Evolutionary conservation across 805 yeast genomes (phyloP), one percentile per base, ranked within the genome.

Genomic region (Yarrowia keelungensis): DNA sequence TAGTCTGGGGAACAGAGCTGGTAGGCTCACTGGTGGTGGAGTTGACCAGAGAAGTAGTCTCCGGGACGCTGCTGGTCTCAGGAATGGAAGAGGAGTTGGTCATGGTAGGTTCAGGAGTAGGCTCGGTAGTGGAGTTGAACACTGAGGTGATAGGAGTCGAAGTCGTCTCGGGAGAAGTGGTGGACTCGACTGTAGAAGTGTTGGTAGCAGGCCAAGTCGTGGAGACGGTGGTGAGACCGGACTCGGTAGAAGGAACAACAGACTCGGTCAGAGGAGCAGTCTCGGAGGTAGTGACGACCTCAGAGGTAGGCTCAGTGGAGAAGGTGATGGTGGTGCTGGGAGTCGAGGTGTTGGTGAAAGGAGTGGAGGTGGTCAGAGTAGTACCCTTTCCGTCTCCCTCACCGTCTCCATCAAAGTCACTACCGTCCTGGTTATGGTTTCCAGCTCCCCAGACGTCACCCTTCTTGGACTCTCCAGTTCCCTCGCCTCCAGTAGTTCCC

Each of bases 401-500:
- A 12, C 62, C 59, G n/a, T 16, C 61, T 9, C 59, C 64, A n/a
- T 36, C 68, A 14, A 41, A 26, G 14, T 64, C 68, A 22, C 45
- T 19, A 16, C 64, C 68, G 19, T 51, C 46, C 11, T 64, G 16
- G 47, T 43, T 51, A 26, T 53, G 16, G 16, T 39, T 16, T 53
- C 51, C 66, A 4, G 22, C 41, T 3, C 65, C 69, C n/a, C 35
- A 15, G 16, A 4, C 16, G 19, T 43, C 41, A 3, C 65, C 64
- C 38, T 42, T 41, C 12, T 11, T 26, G 11, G 47, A n/a, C 7
- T 42, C 22, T 15, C 32, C 38, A 16, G 26, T 4, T 11, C 43
- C 53, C 53, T 42, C 42, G 0, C 51, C 35, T 8, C 50, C 50
- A 15, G 7, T 12, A 1, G 3, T 45, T 2, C 14, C 12, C 45